Conservation (phyloP, 306 rosid species). For the Trifolium fragiferum region DNA sequence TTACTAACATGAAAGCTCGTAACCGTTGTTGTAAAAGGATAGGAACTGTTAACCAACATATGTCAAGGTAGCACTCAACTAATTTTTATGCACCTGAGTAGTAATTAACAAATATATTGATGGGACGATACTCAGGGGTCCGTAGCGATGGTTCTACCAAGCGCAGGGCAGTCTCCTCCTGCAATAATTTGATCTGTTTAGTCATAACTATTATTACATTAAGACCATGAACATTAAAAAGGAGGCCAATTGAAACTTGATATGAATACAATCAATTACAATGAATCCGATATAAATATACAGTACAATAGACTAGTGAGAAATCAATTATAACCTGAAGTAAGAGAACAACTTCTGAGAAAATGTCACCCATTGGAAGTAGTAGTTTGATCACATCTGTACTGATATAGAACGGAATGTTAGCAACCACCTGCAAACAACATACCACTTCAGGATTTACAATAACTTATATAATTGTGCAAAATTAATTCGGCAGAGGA, state of each 20-base stretch:
- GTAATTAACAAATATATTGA: constrained; percentile 77
- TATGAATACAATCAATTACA: background rate
- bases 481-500: constrained; percentile 10
- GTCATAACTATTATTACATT: constrained; percentile 13
- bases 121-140: constrained; percentile 82
- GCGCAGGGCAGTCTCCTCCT: constrained; percentile 92
- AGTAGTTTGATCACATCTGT: constrained; percentile 79
- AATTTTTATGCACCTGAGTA: constrained; percentile 71
- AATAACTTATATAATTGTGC: constrained; percentile 17
- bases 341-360: constrained; percentile 81
- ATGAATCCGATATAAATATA: background rate
- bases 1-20: background rate
- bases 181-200: constrained; percentile 40
- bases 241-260: constrained; percentile 6
- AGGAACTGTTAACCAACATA: background rate
- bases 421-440: constrained; percentile 77
- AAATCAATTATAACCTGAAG: constrained; percentile 66
- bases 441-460: constrained; percentile 35
- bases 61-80: background rate
- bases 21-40: constrained; percentile 23
- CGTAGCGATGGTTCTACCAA: constrained; percentile 68
- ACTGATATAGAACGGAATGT: constrained; percentile 86
- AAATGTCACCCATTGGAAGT: constrained; percentile 96
- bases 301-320: constrained; percentile 7
- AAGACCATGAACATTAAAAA: background rate